phyloP scores from a whole-genome alignment of 169 alveolate genomes.

The Cryptosporidium xiaoi region DNA sequence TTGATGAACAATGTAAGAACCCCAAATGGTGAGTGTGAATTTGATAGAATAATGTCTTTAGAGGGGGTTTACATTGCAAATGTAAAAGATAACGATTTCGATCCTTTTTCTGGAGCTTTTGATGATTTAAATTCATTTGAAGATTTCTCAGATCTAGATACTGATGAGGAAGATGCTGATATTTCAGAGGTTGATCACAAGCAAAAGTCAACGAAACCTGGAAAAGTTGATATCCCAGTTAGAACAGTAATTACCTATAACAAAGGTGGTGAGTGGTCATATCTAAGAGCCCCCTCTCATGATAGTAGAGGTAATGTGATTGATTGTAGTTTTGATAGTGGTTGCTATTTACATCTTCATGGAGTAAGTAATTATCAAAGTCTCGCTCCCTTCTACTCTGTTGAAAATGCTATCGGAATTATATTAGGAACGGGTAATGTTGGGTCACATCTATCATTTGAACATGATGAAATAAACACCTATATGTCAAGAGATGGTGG shows the following conservation, averaged over 20 bases:
- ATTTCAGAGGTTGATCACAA: conserved; percentile 78
- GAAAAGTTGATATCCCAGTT: conserved; percentile 81
- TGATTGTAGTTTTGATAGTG: conserved; percentile 89
- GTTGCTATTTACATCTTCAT: conserved; percentile 94
- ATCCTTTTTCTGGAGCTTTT: conserved; percentile 7
- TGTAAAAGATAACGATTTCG: conserved; percentile 86
- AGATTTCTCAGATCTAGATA: conserved; percentile 72
- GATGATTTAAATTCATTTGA: conserved; percentile 8
- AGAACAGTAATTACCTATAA: conserved; percentile 95
- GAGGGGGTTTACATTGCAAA: conserved; percentile 97
- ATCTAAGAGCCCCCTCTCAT: conserved; percentile 93
- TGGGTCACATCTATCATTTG: conserved; percentile 89
- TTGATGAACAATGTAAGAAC: conserved; percentile 91
- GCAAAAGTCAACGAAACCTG: conserved; percentile 69
- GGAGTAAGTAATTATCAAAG: conserved; percentile 89
- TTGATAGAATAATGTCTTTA: conserved; percentile 92
- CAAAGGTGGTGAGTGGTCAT: conserved; percentile 97
- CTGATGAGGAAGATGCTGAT: conserved; percentile 73
- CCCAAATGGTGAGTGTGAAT: conserved; percentile 93
- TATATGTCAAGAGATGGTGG: conserved; percentile 98
- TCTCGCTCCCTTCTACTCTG: conserved; percentile 94
- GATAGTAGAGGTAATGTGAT: conserved; percentile 92
- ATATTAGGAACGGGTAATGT: conserved; percentile 96
- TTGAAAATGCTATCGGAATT: conserved; percentile 96
- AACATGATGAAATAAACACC: conserved; percentile 91